Evolutionary conservation across 345 rosid species (phyloP).

Genomic region (Nasturtium officinale): DNA sequence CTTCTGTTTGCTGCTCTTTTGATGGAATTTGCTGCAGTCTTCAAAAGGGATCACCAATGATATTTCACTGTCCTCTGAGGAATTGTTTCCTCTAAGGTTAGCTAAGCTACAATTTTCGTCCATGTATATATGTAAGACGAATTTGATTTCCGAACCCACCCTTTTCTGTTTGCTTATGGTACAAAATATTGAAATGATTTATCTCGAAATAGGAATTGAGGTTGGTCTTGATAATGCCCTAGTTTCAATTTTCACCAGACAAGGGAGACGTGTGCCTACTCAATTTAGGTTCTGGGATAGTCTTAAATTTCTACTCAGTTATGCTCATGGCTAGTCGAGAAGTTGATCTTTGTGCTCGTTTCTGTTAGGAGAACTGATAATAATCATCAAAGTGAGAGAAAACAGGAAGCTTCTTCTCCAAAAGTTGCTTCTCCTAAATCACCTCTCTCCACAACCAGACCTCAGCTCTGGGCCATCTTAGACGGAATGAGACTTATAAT

Average conservation of each 20-base stretch:
- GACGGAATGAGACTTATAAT: constrained; percentile 79
- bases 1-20: constrained; percentile 83
- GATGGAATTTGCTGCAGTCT: constrained; percentile 89
- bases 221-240: constrained; percentile 11
- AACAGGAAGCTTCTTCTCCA: constrained; percentile 43
- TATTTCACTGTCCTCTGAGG: constrained; percentile 58
- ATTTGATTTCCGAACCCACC: neutral
- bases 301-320: neutral
- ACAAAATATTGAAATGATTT: neutral
- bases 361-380: constrained; percentile 4
- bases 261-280: neutral
- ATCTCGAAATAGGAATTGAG: neutral
- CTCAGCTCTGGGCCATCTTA: constrained; percentile 74
- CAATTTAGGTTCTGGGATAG: neutral
- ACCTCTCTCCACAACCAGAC: constrained; percentile 51
- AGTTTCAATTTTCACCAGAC: constrained; percentile 1
- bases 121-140: neutral
- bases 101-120: constrained; percentile 15
- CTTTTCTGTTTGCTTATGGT: neutral
- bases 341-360: constrained; percentile 35
- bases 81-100: constrained; percentile 70
- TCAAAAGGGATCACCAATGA: constrained; percentile 78
- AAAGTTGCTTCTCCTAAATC: constrained; percentile 37
- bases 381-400: constrained; percentile 39
- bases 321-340: constrained; percentile 18